A percentile compares a stretch with the other conserved stretches of the same genome.
These are phyloP conservation scores for Exophiala lecanii-corni DNA, from an alignment of 2,329 filamentous ascomycete genomes.

Conservation along the genomic window DNA sequence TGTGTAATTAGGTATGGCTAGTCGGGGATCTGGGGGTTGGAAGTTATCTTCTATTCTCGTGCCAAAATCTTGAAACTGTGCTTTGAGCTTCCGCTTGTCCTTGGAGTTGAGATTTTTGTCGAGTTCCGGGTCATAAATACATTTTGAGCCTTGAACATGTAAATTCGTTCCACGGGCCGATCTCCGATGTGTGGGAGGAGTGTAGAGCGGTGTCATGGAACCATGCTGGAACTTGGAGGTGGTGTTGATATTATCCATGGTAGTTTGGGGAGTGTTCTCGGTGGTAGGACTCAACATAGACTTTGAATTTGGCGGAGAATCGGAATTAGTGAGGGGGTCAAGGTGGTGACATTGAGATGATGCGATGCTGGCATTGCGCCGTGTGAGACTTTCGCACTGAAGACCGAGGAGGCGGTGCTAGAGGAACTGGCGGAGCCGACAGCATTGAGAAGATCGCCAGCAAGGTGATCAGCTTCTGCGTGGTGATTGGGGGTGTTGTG, in stretches of 20 bases:
- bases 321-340: constrained; percentile 62
- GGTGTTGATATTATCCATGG: constrained; percentile 23
- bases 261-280: constrained; percentile 11
- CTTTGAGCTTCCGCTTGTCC: constrained; percentile 46
- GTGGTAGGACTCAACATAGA: constrained; percentile 47
- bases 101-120: constrained; percentile 56
- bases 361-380: constrained; percentile 53
- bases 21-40: constrained; percentile 75
- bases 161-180: constrained; percentile 48
- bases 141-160: constrained; percentile 54
- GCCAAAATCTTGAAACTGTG: constrained; percentile 50
- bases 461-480: constrained; percentile 32
- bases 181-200: constrained; percentile 42
- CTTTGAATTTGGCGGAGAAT: constrained; percentile 59
- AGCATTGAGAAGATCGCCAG: constrained; percentile 65
- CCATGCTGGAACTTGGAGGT: constrained; percentile 30
- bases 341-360: constrained; percentile 48
- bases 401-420: constrained; percentile 67
- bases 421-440: constrained; percentile 68
- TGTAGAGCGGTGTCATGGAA: constrained; percentile 39
- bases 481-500: constrained; percentile 31
- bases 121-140: constrained; percentile 60
- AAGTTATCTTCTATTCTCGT: constrained; percentile 67
- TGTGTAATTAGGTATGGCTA: constrained; percentile 61
- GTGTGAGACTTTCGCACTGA: constrained; percentile 54